Evolutionary conservation across 2,329 filamentous ascomycete species (phyloP).

Genomic region (Microcyclosporella mali): DNA sequence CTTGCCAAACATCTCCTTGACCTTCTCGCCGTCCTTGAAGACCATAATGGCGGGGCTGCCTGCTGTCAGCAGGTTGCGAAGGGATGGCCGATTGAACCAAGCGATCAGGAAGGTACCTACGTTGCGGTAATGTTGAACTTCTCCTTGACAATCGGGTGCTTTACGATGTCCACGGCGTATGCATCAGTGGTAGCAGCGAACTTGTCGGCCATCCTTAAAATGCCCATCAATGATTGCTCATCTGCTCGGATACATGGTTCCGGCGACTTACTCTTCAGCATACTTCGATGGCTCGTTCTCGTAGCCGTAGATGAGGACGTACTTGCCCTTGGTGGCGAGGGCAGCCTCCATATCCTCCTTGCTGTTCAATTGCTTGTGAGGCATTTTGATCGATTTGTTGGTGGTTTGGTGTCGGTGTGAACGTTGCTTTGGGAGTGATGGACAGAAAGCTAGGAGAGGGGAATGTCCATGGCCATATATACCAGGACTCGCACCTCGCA

Average conservation of each 20-base stretch:
- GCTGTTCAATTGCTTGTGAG: conserved; percentile 26
- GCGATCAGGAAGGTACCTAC: not conserved
- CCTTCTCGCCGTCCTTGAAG: conserved; percentile 29
- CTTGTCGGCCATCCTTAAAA: conserved; percentile 24
- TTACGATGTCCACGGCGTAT: conserved; percentile 26
- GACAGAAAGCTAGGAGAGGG: not conserved
- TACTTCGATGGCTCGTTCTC: conserved; percentile 19
- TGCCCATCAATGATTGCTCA: not conserved
- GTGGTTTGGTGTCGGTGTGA: not conserved
- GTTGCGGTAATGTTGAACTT: not conserved
- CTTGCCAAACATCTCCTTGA: conserved; percentile 26
- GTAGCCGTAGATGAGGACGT: conserved; percentile 31
- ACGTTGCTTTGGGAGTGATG: not conserved
- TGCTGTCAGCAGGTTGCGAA: conserved; percentile 6
- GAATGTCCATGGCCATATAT: not conserved
- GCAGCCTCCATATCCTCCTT: conserved; percentile 28
- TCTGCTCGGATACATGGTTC: not conserved
- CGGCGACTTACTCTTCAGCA: conserved; percentile 25
- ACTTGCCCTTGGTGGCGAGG: conserved; percentile 26
- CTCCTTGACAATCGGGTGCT: conserved; percentile 21
- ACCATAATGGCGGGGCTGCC: conserved; percentile 25
- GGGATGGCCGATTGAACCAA: conserved; percentile 1
- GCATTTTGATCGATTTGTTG: conserved; percentile 9
- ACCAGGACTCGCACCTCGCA: not conserved
- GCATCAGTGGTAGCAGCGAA: conserved; percentile 24